Evolutionary conservation across 163 green algal genomes (phyloP), one percentile per base, ranked within the genome.

Genomic region (Trebouxiophyceae sp.): DNA sequence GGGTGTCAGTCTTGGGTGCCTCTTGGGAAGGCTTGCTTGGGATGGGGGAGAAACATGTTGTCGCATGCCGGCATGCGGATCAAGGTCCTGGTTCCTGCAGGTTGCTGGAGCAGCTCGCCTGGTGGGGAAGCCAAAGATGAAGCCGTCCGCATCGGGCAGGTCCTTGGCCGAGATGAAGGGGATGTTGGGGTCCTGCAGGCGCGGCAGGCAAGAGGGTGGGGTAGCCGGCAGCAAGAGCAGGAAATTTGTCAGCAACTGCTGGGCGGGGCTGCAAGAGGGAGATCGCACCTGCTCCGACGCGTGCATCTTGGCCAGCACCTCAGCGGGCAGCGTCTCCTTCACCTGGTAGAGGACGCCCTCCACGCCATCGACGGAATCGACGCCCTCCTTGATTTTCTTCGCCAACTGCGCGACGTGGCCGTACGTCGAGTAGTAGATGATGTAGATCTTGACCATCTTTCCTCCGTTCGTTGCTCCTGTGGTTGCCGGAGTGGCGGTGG

Each of bases 241-340:
- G 23, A 50, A 50, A 50, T 50, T 50, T 12, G 39, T 16, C 12
- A 50, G 16, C 19, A 24, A 29, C 6, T 20, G 23, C 23, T 12
- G 26, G 26, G 16, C 47, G 12, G 26, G 22, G 47, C 47, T 57
- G 19, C 16, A 12, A 28, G 47, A 50, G 8, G 8, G 39, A 8
- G 73, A 72, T 22, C 60, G 60, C 1, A 66, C 39, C 74, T 87
- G 89, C 8, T 80, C 75, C 0, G 84, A 72, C 3, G 87, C 87
- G 32, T 95, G 81, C 82, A 97, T 95, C 72, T 95, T 96, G 3
- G 47, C 75, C 33, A 97, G 73, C 0, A 97, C 82, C 30, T 95
- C 87, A 6, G 75, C 73, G 0, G 86, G 76, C 22, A 97, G 80
- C 0, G 84, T 97, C 70, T 97, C 90, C 5, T 81, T 58, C 0